Evolutionary conservation across 225 moss, liverwort and hornwort genomes (phyloP).

Genomic region (Neckera pumila): DNA sequence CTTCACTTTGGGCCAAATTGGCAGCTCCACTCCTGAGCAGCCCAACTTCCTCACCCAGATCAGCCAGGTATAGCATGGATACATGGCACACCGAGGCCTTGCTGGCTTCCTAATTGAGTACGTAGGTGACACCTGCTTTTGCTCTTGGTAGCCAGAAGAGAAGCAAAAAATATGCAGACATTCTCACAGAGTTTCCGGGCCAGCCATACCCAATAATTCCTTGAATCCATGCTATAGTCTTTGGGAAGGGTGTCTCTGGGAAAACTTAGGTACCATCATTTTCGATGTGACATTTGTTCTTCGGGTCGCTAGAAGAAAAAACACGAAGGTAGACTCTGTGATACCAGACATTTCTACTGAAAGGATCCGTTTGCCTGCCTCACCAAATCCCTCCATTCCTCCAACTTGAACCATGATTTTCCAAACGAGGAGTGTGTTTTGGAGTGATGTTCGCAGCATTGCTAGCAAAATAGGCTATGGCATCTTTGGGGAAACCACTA

Average conservation of each 20-base stretch:
- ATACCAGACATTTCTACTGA: not conserved
- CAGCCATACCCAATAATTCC: not conserved
- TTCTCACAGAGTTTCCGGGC: no score
- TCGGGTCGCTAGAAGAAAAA: not conserved
- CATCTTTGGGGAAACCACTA: not conserved
- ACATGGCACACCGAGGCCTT: not conserved
- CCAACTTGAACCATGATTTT: not conserved
- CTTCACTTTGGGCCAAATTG: slow-evolving; percentile 81
- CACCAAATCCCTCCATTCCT: not conserved
- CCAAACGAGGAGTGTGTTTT: not conserved
- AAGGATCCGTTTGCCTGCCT: not conserved
- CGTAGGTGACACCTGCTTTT: no score
- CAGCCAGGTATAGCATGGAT: slow-evolving; percentile 21
- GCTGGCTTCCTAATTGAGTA: not conserved
- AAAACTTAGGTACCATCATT: not conserved
- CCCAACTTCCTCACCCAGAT: slow-evolving; percentile 90
- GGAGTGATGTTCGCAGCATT: not conserved
- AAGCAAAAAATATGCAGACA: no score
- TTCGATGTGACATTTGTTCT: not conserved
- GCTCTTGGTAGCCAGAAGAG: not conserved
- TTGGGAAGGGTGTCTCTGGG: no score
- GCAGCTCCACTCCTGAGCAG: slow-evolving; percentile 2
- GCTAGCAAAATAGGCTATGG: not conserved
- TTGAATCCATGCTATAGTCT: not conserved
- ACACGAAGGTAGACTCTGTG: not conserved